phyloP scores from a whole-genome alignment of 2,329 filamentous ascomycete species.

The Penicillium sp. region DNA sequence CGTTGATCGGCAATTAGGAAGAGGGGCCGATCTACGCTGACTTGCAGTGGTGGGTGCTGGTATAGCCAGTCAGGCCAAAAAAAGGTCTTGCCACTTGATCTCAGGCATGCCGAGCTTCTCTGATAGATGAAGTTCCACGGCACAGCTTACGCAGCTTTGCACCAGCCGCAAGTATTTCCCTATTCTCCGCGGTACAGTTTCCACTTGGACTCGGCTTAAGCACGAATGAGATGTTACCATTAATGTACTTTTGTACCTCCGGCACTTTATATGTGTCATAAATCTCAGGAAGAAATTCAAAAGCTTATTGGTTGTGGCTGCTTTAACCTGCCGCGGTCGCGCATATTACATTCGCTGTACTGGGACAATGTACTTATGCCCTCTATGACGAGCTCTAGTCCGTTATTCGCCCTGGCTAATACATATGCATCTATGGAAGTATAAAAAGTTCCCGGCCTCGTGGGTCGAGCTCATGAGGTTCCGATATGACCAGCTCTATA shows the following conservation, averaged over 20 bases:
- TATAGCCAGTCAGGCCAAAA: neutral
- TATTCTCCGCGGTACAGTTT: too few relatives aligned
- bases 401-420: neutral
- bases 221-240: too few relatives aligned
- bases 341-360: neutral
- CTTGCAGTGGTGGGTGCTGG: too few relatives aligned
- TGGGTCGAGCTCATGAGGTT: neutral
- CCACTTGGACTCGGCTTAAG: too few relatives aligned
- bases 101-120: too few relatives aligned
- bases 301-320: neutral
- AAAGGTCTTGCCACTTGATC: too few relatives aligned
- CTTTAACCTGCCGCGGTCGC: neutral
- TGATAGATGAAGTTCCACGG: too few relatives aligned
- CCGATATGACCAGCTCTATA: neutral
- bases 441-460: neutral
- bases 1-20: too few relatives aligned
- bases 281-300: neutral
- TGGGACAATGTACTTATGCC: neutral
- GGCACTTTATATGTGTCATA: neutral
- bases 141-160: neutral
- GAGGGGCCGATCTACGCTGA: too few relatives aligned
- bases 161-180: too few relatives aligned
- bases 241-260: too few relatives aligned
- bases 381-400: neutral
- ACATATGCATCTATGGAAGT: neutral